A percentile compares a stretch with the other conserved stretches of the same genome.
These are phyloP conservation scores for Conoideocrella luteorostrata DNA, from an alignment of 2,329 filamentous ascomycete species.

Conservation along the genomic window DNA sequence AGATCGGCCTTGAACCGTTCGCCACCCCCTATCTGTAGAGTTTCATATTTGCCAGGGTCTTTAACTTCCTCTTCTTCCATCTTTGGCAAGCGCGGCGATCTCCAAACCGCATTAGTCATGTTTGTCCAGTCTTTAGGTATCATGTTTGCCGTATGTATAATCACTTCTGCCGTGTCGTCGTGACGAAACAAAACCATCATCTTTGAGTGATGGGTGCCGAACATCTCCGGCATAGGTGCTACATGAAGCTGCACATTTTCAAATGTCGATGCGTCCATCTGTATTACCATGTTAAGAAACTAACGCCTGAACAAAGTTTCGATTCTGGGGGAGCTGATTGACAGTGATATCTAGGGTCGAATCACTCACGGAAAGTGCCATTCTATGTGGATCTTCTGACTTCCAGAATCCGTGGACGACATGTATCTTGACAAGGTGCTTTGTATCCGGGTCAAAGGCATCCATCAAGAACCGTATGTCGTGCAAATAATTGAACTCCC, in stretches of 20 bases:
- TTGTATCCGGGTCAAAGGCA: constrained; percentile 46
- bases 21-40: constrained; percentile 47
- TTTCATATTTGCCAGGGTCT: background rate
- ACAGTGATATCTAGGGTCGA: background rate
- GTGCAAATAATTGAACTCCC: constrained; percentile 65
- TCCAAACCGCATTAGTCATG: constrained; percentile 81
- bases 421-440: constrained; percentile 43
- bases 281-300: constrained; percentile 8
- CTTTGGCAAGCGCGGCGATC: constrained; percentile 62
- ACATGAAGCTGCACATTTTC: constrained; percentile 63
- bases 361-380: constrained; percentile 48
- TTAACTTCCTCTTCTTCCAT: constrained; percentile 8
- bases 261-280: constrained; percentile 42
- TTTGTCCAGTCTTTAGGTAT: constrained; percentile 82
- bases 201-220: constrained; percentile 81
- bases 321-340: too few relatives aligned
- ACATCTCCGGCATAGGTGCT: constrained; percentile 76
- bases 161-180: constrained; percentile 68
- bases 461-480: constrained; percentile 51
- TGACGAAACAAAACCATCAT: constrained; percentile 80
- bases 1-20: constrained; percentile 69
- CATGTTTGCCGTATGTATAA: constrained; percentile 90
- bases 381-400: constrained; percentile 54
- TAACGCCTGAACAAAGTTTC: too few relatives aligned
- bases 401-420: constrained; percentile 61